Base-by-base conservation (phyloP, 345 rosid genomes). In the Hibiscus syriacus region DNA sequence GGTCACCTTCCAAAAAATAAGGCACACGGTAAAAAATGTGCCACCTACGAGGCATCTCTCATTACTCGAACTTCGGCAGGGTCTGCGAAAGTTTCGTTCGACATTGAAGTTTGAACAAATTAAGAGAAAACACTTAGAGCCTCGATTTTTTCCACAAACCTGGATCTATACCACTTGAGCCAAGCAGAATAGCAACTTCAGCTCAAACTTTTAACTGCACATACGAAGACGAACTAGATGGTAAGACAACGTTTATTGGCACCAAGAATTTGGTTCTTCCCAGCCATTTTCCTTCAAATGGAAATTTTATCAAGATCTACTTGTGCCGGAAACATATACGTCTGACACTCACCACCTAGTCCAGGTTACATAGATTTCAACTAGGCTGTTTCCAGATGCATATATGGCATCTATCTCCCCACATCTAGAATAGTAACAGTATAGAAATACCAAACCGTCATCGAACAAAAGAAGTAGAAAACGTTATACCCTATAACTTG, bases 401-500 rank as follows among this genome's bases (percentile, higher is more conserved):
- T 60, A 39, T 22, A 38, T 5, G 50, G 19, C 12, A 48, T 25
- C 49, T 38, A 39, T 22, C 49, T 22, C 17, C 30, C 39, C 64
- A 45, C 26, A 34, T n/a, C n/a, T 4, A 57, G n/a, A 30, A 57
- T 30, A 57, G 6, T 36, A 38, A 41, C 0, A 23, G 66, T 13
- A 6, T 1, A 39, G 29, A 23, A 26, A 43, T 45, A 14, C 14
- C 23, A 43, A 26, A 43, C 8, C 8, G 23, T 45, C 54, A 43
- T 16, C 25, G 38, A 32, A 63, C 17, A n/a, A 45, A 45, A 13
- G 14, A 43, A 70, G 36, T 57, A 79, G 30, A n/a, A 60, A 64
- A 43, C 4, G n/a, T 69, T 12, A 49, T 75, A 88, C 97, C 97
- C 86, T 81, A 92, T 87, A 61, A 89, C 81, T 59, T 81, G 90